Evolutionary conservation across 192 early-diverging fungal species (phyloP).

Genomic region (Linnemannia zychae): DNA sequence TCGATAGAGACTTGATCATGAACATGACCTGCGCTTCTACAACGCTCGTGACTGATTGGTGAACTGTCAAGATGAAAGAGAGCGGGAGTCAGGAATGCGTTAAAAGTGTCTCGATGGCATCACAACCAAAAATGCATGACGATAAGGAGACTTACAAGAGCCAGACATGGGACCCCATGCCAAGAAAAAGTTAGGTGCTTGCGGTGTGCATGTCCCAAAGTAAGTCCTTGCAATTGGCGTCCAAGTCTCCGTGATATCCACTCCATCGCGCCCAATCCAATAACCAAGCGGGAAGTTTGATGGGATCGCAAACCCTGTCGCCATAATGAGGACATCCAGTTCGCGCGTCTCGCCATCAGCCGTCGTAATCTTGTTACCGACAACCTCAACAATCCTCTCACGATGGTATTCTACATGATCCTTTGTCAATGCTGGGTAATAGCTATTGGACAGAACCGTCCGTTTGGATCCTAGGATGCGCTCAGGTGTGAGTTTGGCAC

Average conservation of each 20-base stretch:
- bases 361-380: constrained; percentile 6
- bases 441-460: constrained; percentile 6
- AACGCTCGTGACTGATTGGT: constrained; percentile 9
- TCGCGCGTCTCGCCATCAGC: not conserved
- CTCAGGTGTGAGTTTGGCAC: not conserved
- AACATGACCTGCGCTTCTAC: constrained; percentile 19
- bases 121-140: too few species aligned
- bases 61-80: not conserved
- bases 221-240: not conserved
- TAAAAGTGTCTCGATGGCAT: too few species aligned
- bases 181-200: constrained; percentile 20
- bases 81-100: too few species aligned
- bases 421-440: not conserved
- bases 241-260: constrained; percentile 3
- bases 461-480: not conserved
- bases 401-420: constrained; percentile 14
- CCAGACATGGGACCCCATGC: constrained; percentile 18
- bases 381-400: not conserved
- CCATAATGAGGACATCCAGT: constrained; percentile 23
- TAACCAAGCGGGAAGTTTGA: not conserved
- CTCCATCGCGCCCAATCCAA: constrained; percentile 13
- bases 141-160: constrained; percentile 9
- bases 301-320: constrained; percentile 6
- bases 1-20: constrained; percentile 17
- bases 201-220: constrained; percentile 6